phyloP scores from a whole-genome alignment of 768 basidiomycete species.

The Crassisporium funariophilum region DNA sequence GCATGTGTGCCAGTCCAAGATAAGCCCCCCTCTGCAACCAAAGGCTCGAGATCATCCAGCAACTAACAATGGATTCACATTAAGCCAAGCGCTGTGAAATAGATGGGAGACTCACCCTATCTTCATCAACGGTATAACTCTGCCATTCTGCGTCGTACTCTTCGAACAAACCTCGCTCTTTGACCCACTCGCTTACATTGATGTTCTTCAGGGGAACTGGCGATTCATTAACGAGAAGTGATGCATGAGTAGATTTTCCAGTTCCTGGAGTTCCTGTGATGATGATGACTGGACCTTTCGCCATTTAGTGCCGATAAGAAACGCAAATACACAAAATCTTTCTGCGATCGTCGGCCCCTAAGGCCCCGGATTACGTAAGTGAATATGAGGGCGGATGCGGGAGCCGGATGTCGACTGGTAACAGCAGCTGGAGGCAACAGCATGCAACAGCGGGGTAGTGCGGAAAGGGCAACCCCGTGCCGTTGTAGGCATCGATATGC shows the following conservation, averaged over 20 bases:
- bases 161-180: conserved; percentile 78
- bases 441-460: no score
- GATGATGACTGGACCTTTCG: conserved; percentile 66
- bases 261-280: conserved; percentile 95
- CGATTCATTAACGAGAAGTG: conserved; percentile 75
- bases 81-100: conserved; percentile 1
- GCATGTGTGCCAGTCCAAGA: conserved; percentile 95
- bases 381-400: no score
- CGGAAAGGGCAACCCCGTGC: no score
- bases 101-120: conserved; percentile 65
- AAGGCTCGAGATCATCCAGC: conserved; percentile 82
- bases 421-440: no score
- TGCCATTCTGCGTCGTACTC: conserved; percentile 96
- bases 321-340: no score
- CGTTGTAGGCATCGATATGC: no score
- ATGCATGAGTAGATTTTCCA: conserved; percentile 92
- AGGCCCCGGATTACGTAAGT: background rate
- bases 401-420: no score
- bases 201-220: conserved; percentile 74
- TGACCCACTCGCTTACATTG: conserved; percentile 90
- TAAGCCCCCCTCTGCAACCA: conserved; percentile 72
- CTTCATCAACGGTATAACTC: conserved; percentile 91
- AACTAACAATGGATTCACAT: conserved; percentile 48
- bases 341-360: conserved; percentile 8
- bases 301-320: conserved; percentile 15